These are phyloP conservation scores for Leccinum variicolor DNA, from an alignment of 768 basidiomycete genomes.

Conservation along the genomic window DNA sequence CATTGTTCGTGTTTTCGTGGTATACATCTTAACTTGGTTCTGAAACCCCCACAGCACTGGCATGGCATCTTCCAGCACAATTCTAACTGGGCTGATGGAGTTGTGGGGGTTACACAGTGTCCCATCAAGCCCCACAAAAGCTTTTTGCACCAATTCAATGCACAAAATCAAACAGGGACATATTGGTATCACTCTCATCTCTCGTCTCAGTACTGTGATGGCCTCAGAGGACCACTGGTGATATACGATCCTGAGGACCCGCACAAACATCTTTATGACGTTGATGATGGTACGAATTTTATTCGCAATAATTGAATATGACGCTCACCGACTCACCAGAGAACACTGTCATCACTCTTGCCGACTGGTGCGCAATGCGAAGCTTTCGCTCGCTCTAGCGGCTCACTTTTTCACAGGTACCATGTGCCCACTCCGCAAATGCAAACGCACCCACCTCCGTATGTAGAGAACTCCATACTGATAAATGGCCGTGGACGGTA, in stretches of 20 bases:
- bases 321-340: slow-evolving; percentile 12
- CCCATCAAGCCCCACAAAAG: slow-evolving; percentile 19
- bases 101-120: slow-evolving; percentile 35
- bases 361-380: slow-evolving; percentile 14
- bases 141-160: slow-evolving; percentile 21
- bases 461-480: slow-evolving; percentile 28
- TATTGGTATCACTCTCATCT: slow-evolving; percentile 37
- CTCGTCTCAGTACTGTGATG: slow-evolving; percentile 39
- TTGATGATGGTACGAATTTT: slow-evolving; percentile 38
- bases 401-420: slow-evolving; percentile 12
- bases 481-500: slow-evolving; percentile 40
- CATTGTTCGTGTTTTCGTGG: slow-evolving; percentile 36
- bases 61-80: slow-evolving; percentile 46
- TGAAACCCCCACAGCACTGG: slow-evolving; percentile 43
- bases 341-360: slow-evolving; percentile 44
- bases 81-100: slow-evolving; percentile 46
- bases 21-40: not conserved
- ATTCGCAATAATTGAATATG: not conserved
- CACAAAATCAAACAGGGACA: slow-evolving; percentile 24
- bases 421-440: slow-evolving; percentile 14
- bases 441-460: not conserved
- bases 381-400: slow-evolving; percentile 27
- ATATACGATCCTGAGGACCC: slow-evolving; percentile 45
- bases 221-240: slow-evolving; percentile 30
- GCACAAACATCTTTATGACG: slow-evolving; percentile 35